Conservation (phyloP, 2,329 filamentous ascomycete species). For the Pseudogymnoascus sp. region DNA sequence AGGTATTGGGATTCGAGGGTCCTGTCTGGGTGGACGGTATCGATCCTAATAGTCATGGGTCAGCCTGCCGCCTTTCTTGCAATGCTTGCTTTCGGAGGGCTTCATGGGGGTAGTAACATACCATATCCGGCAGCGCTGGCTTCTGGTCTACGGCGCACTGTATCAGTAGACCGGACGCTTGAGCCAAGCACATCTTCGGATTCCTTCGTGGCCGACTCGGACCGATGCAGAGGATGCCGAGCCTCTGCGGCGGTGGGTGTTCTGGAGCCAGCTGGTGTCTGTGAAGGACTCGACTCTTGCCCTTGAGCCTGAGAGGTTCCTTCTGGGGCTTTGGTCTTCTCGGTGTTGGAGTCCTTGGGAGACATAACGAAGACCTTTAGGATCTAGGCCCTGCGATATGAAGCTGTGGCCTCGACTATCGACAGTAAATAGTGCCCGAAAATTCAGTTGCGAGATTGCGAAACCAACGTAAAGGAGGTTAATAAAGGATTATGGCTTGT, state of each 20-base stretch:
- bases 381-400: neutral
- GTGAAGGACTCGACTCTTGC: slow-evolving; percentile 11
- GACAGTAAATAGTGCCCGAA: neutral
- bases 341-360: neutral
- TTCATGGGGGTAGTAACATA: slow-evolving; percentile 29
- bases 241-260: slow-evolving; percentile 42
- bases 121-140: slow-evolving; percentile 40
- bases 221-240: slow-evolving; percentile 31
- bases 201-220: slow-evolving; percentile 21
- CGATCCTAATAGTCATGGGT: slow-evolving; percentile 6
- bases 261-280: slow-evolving; percentile 25
- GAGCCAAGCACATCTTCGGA: slow-evolving; percentile 42
- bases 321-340: neutral
- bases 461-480: slow-evolving; percentile 1
- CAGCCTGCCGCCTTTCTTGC: neutral
- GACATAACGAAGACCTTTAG: neutral
- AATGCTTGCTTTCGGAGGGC: neutral
- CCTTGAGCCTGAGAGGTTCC: slow-evolving; percentile 7
- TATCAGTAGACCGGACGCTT: slow-evolving; percentile 52
- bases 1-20: neutral
- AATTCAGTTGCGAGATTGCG: neutral
- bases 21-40: neutral
- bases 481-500: neutral
- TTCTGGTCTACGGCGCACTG: slow-evolving; percentile 50
- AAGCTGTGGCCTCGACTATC: neutral